Base-by-base conservation (phyloP, 345 rosid genomes). In the Toxicodendron radicans region DNA sequence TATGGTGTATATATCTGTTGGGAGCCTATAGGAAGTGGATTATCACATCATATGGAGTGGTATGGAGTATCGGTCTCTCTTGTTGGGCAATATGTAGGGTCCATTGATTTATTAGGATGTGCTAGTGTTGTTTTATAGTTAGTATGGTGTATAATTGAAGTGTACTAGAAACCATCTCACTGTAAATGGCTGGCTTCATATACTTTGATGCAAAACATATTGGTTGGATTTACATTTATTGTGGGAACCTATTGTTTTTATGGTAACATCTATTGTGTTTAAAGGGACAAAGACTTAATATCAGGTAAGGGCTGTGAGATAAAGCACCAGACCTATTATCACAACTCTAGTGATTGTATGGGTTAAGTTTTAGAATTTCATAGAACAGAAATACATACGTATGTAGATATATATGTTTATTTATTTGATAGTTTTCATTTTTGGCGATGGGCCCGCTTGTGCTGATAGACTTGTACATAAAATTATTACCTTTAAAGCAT, bases 51-150 rank as follows among this genome's bases (percentile, higher is more conserved):
- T 64, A 30, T 73, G 49, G 56, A 73, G 71, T 49, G 32, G 46
- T 72, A 18, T 35, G 56, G 41, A 66, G 27, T 73, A 45, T 30
- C 64, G 62, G 46, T 60, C 35, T 74, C 33, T 30, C 33, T 63
- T 53, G 27, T 35, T 59, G 70, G 73, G 62, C 38, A 74, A 58
- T 62, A 46, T 46, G 72, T 76, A 77, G 79, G 85, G 75, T 71
- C 81, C 77, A 53, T 74, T 21, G 1, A 46, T 76, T 76, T 72
- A 53, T 53, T 67, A 56, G 71, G 52, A 20, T 66, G 62, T 59
- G 56, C 70, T 75, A 66, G 75, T 72, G 58, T 72, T 70, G 70
- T 71, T 20, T 74, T 23, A 38, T 64, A 52, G 33, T 75, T 76
- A 23, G 16, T 60, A 23, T 35, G 66, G 66, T 75, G 66, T 24